Base-by-base conservation (phyloP, 2,329 filamentous ascomycete species). In the Mycosphaerelloides madeirae region DNA sequence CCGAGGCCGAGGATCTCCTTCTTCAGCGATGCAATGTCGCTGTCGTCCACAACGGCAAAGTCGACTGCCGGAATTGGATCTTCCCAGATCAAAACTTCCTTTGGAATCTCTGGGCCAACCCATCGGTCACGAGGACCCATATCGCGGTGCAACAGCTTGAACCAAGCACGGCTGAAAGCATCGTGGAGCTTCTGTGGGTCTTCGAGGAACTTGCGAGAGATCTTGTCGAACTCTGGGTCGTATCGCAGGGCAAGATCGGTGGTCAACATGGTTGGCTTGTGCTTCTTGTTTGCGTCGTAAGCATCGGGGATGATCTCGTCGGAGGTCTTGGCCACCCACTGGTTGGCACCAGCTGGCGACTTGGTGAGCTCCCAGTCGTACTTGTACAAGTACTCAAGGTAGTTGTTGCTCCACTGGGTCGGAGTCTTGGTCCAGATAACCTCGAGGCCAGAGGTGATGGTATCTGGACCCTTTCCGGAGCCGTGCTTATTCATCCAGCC, bases 141-240 rank as follows among this genome's bases (percentile, higher is more conserved):
- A 64, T 89, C 85, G 70, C 85, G 84, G 71, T 90, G 85, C 28
- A 85, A 74, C 32, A 90, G 77, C 79, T 90, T 89, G 78, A 87
- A 90, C 85, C 85, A 90, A 12, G 85, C 85, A 38, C 79, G 78
- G 16, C 77, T 73, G 60, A 89, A 90, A 7, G 77, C 81, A 49
- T 87, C 80, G 42, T 74, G 75, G 31, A 89, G 75, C 71, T 86
- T 68, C 35, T 84, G 75, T 1, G 82, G 82, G 68, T 89, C 70
- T 54, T 80, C 78, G 36, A 83, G 70, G 77, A 81, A 89, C 57
- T 75, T 77, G 41, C 81, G 78, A 14, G 83, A 78, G 62, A 90
- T 85, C 78, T 87, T 87, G 70, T 85, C 81, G 69, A 86, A 90
- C 6, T 56, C 71, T 2, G 83, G 80, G 61, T 89, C 85, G 62